Evolutionary conservation across 2,329 filamentous ascomycete species (phyloP).

Genomic region (Calonectria multiphialidica): DNA sequence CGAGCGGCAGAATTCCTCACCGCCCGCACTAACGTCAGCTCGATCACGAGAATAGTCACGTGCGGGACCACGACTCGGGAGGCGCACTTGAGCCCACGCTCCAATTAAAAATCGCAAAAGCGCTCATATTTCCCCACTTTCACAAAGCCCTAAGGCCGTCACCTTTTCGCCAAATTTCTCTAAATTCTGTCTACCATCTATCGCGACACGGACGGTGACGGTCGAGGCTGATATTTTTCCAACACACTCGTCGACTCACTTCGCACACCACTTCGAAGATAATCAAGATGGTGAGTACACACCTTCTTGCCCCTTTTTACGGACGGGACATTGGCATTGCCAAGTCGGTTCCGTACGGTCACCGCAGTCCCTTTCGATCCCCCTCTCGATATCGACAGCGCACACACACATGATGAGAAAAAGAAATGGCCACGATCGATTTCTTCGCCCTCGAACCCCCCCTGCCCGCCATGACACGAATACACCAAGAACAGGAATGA

Average conservation of each 20-base stretch:
- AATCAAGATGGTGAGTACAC: constrained; percentile 63
- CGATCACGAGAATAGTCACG: constrained; percentile 37
- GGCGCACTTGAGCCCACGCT: constrained; percentile 9
- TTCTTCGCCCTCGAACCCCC: constrained; percentile 26
- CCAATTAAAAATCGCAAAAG: constrained; percentile 50
- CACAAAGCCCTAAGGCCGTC: constrained; percentile 54
- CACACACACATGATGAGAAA: constrained; percentile 7
- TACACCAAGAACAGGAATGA: constrained; percentile 22
- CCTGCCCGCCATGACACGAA: constrained; percentile 27
- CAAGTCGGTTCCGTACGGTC: constrained; percentile 30
- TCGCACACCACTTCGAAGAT: constrained; percentile 56
- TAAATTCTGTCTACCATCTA: constrained; percentile 50
- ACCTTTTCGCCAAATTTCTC: constrained; percentile 51
- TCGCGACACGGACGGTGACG: constrained; percentile 52
- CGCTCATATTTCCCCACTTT: constrained; percentile 35
- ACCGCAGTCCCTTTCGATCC: constrained; percentile 29
- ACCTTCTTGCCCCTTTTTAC: constrained; percentile 30
- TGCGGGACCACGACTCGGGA: constrained; percentile 27
- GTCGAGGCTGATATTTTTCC: constrained; percentile 50
- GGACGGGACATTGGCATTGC: constrained; percentile 27
- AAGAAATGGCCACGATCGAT: not conserved
- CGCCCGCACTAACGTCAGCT: constrained; percentile 34
- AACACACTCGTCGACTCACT: constrained; percentile 55
- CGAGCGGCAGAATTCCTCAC: constrained; percentile 43
- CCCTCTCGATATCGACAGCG: constrained; percentile 32